These are phyloP conservation scores for Haematococcus sp. DNA, from an alignment of 139 green algal genomes.

Conservation along the genomic window DNA sequence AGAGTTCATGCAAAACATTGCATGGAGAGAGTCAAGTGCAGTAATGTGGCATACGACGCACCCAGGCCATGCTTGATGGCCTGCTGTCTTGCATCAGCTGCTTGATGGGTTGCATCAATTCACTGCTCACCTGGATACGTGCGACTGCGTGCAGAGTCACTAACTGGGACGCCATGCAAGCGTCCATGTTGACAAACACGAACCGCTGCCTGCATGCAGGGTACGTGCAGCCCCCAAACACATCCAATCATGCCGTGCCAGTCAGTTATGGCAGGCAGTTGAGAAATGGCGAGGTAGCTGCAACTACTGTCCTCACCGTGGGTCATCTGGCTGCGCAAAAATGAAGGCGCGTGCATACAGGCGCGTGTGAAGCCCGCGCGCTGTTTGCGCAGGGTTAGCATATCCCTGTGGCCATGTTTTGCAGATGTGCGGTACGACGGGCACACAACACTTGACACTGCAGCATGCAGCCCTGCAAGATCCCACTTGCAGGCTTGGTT, in stretches of 20 bases:
- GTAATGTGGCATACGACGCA: no score
- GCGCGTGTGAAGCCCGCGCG: constrained; percentile 71
- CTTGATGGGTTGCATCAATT: no score
- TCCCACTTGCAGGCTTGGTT: no score
- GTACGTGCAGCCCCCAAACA: neutral
- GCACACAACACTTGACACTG: no score
- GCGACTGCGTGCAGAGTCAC: constrained; percentile 71
- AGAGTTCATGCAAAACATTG: no score
- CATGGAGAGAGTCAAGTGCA: no score
- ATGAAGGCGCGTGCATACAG: constrained; percentile 75
- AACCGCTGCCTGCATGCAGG: constrained; percentile 49
- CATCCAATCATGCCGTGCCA: no score
- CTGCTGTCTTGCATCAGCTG: no score
- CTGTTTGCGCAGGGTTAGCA: constrained; percentile 68
- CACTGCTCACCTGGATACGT: constrained; percentile 52
- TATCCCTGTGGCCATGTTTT: constrained; percentile 69
- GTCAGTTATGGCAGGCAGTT: no score
- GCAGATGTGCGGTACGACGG: neutral
- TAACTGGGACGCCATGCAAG: constrained; percentile 83
- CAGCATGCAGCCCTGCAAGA: neutral
- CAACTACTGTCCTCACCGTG: no score
- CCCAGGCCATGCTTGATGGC: no score
- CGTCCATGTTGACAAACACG: constrained; percentile 81
- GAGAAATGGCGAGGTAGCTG: no score
- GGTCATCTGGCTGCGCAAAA: constrained; percentile 44